Base-by-base conservation (phyloP, 2,329 filamentous ascomycete genomes). In the Orbilia quercus region DNA sequence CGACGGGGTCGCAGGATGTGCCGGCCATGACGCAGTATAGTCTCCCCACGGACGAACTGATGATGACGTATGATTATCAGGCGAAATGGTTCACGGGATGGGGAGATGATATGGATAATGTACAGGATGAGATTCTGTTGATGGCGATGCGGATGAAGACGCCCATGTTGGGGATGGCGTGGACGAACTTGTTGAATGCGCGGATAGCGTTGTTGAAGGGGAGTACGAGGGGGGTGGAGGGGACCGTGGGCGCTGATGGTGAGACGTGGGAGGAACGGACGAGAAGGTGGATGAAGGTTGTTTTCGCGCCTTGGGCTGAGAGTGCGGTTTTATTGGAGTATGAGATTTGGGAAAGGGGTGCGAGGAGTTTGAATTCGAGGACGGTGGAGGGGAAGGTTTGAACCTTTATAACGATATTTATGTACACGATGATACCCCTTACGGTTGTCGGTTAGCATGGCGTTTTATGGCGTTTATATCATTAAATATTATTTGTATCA, bases 221-320 rank as follows among this genome's bases (percentile, higher is more conserved):
- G 48, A 44, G 42, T 23, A 50, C 66, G 11, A 44, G 59, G 36
- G 16, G n/a, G 25, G 36, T 22, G 18, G 77, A 79, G 34, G 81
- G 82, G 28, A 81, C 81, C 18, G 81, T 81, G 59, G 82, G 82
- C 64, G 81, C 44, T 22, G 66, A 62, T 28, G 66, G 82, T 1
- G 84, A 82, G 50, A 80, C 78, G 28, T 81, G 81, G 40, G 82
- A 72, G 16, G 58, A 55, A 23, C 84, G 82, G 65, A 84, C 90
- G 88, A 85, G 85, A 75, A 84, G 94, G 69, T 91, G 88, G 83
- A 88, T 96, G 84, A 96, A 93, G 80, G 86, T 98, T 7, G 94
- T 96, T 0, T 98, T 96, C 82, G 90, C 92, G 53, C 86, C 91
- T 1, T 95, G 96, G 85, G 86, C 86, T 2, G 81, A 82, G 1